Percentiles rank a stretch among this genome's conserved stretches.
Conservation (phyloP, 352 stramenopile genomes). For the Phytopythium ostracodes region DNA sequence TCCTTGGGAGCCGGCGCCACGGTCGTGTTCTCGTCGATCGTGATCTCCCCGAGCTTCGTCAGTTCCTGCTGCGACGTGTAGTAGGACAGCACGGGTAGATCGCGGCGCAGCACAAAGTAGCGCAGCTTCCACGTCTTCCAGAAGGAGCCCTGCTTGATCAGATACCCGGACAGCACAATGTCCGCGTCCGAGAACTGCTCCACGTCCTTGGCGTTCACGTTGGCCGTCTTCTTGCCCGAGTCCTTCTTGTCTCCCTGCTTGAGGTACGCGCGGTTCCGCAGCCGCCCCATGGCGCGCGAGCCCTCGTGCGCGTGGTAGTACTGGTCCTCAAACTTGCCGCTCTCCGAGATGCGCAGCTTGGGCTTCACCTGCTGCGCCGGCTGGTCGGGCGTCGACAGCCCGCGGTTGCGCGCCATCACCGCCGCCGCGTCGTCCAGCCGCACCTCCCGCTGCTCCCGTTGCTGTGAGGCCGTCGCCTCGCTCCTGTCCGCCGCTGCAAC, state of each 20-base stretch:
- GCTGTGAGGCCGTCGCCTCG: neutral
- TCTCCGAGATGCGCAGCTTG: slow-evolving; percentile 75
- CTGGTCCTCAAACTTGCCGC: slow-evolving; percentile 81
- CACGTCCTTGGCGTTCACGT: slow-evolving; percentile 72
- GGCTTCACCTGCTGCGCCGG: slow-evolving; percentile 35
- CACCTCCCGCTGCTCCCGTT: neutral
- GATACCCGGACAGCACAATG: slow-evolving; percentile 72
- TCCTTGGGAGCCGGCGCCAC: slow-evolving; percentile 45
- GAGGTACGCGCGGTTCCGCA: slow-evolving; percentile 72
- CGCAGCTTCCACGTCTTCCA: slow-evolving; percentile 83
- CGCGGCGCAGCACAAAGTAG: slow-evolving; percentile 81
- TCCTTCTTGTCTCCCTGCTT: slow-evolving; percentile 39
- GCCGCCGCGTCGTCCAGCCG: slow-evolving; percentile 7
- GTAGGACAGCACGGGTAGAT: slow-evolving; percentile 73
- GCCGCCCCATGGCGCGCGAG: slow-evolving; percentile 71
- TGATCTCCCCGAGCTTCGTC: slow-evolving; percentile 77
- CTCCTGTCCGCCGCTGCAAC: neutral
- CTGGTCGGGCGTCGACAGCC: slow-evolving; percentile 1
- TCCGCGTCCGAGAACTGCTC: slow-evolving; percentile 86
- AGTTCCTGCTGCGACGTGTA: slow-evolving; percentile 76
- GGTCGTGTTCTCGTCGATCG: slow-evolving; percentile 57
- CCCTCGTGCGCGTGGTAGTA: slow-evolving; percentile 82
- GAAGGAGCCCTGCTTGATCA: slow-evolving; percentile 86
- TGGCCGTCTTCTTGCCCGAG: slow-evolving; percentile 43
- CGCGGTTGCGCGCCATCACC: slow-evolving; percentile 7